Base-by-base conservation (phyloP, 352 stramenopile species). In the Phytophthora europaea region DNA sequence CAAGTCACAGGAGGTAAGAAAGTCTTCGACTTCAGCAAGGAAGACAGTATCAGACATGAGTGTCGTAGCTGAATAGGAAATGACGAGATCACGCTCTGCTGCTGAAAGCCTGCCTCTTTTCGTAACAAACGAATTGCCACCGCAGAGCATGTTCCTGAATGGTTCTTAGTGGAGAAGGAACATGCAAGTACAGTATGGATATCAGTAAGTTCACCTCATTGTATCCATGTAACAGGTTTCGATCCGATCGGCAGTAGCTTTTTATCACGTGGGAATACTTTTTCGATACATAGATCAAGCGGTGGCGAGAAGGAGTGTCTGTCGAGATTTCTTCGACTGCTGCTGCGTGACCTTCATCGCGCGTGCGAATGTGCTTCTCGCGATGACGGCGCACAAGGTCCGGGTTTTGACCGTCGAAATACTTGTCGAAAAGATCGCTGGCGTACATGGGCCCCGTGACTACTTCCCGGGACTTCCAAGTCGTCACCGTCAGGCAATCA, bases 21-120 rank as follows among this genome's bases (percentile, higher is more conserved):
- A 71, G 7, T 26, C 18, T 6, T 65, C 65, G 9, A 71, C 45
- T 23, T 64, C 55, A 6, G 31, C 45, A 0, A 71, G 54, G 64
- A 71, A 61, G 13, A 12, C 54, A 4, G 54, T 26, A 20, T 65
- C 54, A 20, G 34, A 12, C 34, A 40, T 40, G 34, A 50, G 43
- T 38, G 62, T 61, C 62, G 47, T 50, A 12, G 36, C 33, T 36
- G 20, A 62, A 62, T 50, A 6, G 45, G 26, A 57, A 69, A 16
- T 69, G 61, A 45, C 23, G 28, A 53, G 43, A 65, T 7, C 28
- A 31, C 28, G 28, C 28, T 31, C 3, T 31, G 8, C 34, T 40
- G 10, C 34, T 40, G 34, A 40, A 40, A 40, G 34, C 13, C 34
- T 40, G 34, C 34, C 34, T 40, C 34, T 40, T 40, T 40, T 40